Conservation (phyloP, 179 eudicot genomes). For the Beta corolliflora region DNA sequence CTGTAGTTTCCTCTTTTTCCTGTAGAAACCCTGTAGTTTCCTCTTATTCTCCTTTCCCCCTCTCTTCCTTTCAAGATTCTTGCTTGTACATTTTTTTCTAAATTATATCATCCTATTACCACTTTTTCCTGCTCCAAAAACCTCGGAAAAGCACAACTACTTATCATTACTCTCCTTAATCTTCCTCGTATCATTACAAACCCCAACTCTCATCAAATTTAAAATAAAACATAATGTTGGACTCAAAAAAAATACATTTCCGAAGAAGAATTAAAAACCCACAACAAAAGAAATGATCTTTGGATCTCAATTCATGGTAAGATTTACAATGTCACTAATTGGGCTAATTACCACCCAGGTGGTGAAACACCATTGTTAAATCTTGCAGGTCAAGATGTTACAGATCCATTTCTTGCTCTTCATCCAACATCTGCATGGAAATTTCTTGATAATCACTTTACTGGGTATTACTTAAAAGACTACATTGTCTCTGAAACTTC, state of each 20-base stretch:
- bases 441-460: constrained; percentile 40
- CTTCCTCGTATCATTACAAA: background rate
- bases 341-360: constrained; percentile 49
- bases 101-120: no score
- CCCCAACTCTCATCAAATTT: background rate
- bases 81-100: no score
- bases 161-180: background rate
- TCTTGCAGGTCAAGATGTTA: constrained; percentile 55
- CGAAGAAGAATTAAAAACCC: constrained; percentile 34
- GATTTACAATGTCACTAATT: constrained; percentile 46
- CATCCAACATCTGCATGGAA: constrained; percentile 50
- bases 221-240: constrained; percentile 12
- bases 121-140: no score
- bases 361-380: constrained; percentile 44
- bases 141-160: no score
- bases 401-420: constrained; percentile 48
- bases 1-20: no score
- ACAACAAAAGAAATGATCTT: constrained; percentile 47
- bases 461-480: constrained; percentile 38
- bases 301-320: constrained; percentile 68
- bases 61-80: no score
- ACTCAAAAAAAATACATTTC: constrained; percentile 45
- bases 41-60: no score
- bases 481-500: constrained; percentile 48
- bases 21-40: no score